Evolutionary conservation across 352 stramenopile species (phyloP).

Genomic region (Phytophthora multivora): DNA sequence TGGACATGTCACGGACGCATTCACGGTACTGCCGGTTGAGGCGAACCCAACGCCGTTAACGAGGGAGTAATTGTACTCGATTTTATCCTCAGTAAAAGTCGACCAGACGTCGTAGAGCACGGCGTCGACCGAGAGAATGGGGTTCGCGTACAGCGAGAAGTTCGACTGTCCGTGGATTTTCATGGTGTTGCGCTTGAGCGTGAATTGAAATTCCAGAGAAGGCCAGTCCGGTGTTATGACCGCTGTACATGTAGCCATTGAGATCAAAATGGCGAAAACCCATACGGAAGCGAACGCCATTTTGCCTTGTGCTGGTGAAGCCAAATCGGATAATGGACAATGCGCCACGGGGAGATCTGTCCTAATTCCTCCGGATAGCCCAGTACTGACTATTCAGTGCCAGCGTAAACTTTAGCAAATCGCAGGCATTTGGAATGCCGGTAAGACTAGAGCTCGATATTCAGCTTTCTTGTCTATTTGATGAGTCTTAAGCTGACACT

Average conservation of each 20-base stretch:
- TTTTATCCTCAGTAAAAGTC: conserved; percentile 3
- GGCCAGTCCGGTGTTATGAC: conserved; percentile 27
- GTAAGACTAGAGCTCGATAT: too few species aligned
- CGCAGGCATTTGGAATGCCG: neutral
- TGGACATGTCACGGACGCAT: neutral
- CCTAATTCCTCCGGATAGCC: neutral
- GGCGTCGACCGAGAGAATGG: neutral
- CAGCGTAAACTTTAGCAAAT: conserved; percentile 4
- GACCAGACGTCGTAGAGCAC: conserved; percentile 13
- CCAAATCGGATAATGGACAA: conserved; percentile 2
- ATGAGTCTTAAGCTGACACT: too few species aligned
- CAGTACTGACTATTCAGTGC: neutral
- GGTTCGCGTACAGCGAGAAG: conserved; percentile 9
- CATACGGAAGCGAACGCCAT: neutral
- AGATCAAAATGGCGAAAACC: too few species aligned
- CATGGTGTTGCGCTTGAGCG: conserved; percentile 39
- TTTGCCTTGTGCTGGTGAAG: neutral
- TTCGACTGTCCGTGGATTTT: conserved; percentile 28
- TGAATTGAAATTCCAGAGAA: conserved; percentile 34
- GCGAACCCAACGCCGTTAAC: neutral
- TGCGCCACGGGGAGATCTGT: neutral
- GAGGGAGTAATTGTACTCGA: conserved; percentile 1
- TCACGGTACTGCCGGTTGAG: neutral
- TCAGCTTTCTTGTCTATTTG: too few species aligned
- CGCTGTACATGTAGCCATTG: too few species aligned